phyloP scores from a whole-genome alignment of 768 basidiomycete species.

The Cystoderma amianthinum region DNA sequence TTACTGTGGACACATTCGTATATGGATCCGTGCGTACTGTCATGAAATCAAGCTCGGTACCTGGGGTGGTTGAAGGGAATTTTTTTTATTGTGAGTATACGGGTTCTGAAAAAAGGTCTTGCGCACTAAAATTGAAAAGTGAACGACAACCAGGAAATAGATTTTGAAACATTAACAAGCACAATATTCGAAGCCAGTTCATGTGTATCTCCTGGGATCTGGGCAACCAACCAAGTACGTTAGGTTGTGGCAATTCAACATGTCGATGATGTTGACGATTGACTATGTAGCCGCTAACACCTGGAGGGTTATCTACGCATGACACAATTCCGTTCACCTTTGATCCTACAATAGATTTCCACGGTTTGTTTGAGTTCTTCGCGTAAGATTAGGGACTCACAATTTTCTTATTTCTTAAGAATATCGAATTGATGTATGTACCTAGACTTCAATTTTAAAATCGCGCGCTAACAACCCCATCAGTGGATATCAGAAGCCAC shows the following conservation, averaged over 20 bases:
- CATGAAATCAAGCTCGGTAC: conserved; percentile 22
- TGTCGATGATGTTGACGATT: neutral
- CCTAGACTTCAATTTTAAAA: neutral
- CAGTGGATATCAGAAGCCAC: conserved; percentile 24
- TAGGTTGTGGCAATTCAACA: neutral
- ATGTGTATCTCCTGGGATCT: conserved; percentile 24
- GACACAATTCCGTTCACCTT: conserved; percentile 21
- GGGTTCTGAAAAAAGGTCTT: no score
- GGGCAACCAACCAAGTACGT: conserved; percentile 26
- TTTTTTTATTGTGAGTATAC: conserved; percentile 25
- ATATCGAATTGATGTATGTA: conserved; percentile 24
- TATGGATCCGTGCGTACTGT: conserved; percentile 28
- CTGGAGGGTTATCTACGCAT: conserved; percentile 11
- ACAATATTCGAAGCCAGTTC: conserved; percentile 17
- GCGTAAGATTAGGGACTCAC: no score
- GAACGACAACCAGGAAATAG: conserved; percentile 23
- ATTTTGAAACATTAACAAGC: conserved; percentile 27
- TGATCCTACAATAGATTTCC: conserved; percentile 23
- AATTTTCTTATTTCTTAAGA: no score
- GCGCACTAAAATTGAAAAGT: conserved; percentile 10
- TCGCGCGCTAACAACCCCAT: neutral
- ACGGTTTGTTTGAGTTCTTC: conserved; percentile 25
- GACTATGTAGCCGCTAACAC: conserved; percentile 11
- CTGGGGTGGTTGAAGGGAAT: conserved; percentile 27
- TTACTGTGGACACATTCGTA: conserved; percentile 17